A percentile compares a stretch with the other conserved stretches of the same genome.
These are phyloP conservation scores for Leucogyrophana mollusca DNA, from an alignment of 768 basidiomycete genomes.

Conservation along the genomic window DNA sequence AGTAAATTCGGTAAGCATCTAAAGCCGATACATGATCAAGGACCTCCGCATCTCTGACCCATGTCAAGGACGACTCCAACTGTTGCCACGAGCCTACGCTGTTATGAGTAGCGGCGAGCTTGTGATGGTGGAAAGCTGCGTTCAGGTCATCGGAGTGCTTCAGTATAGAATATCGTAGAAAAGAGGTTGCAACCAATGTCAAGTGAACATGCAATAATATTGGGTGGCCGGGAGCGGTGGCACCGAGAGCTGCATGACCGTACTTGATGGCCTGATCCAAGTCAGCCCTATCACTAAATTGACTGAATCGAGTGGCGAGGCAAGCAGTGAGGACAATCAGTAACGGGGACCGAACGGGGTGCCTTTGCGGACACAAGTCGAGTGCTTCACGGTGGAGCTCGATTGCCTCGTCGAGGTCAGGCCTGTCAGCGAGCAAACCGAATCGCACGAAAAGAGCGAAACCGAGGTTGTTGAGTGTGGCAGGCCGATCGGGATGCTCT, in stretches of 20 bases:
- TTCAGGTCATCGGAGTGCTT: slow-evolving; percentile 24
- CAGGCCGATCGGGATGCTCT: not conserved
- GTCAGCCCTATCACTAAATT: slow-evolving; percentile 13
- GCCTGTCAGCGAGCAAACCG: not conserved
- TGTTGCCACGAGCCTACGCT: no score
- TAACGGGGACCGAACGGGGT: slow-evolving; percentile 3
- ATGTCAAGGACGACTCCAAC: no score
- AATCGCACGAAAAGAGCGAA: not conserved
- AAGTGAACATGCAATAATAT: slow-evolving; percentile 7
- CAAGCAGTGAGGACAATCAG: slow-evolving; percentile 2
- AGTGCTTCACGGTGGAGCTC: not conserved
- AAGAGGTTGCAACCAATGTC: slow-evolving; percentile 20
- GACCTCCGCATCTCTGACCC: no score
- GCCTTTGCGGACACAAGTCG: no score
- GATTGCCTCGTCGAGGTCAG: not conserved
- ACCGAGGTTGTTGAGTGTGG: not conserved
- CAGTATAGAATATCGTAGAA: slow-evolving; percentile 19
- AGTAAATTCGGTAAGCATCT: no score
- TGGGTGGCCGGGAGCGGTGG: slow-evolving; percentile 20
- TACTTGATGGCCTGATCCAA: slow-evolving; percentile 14
- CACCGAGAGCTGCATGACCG: slow-evolving; percentile 14
- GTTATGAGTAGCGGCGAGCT: no score
- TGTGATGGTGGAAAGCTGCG: slow-evolving; percentile 4
- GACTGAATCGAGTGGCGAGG: slow-evolving; percentile 15
- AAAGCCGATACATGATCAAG: no score